A percentile compares a stretch with the other conserved stretches of the same genome.
phyloP scores from a whole-genome alignment of 805 yeast genomes.

The Metschnikowia peoriensis region DNA sequence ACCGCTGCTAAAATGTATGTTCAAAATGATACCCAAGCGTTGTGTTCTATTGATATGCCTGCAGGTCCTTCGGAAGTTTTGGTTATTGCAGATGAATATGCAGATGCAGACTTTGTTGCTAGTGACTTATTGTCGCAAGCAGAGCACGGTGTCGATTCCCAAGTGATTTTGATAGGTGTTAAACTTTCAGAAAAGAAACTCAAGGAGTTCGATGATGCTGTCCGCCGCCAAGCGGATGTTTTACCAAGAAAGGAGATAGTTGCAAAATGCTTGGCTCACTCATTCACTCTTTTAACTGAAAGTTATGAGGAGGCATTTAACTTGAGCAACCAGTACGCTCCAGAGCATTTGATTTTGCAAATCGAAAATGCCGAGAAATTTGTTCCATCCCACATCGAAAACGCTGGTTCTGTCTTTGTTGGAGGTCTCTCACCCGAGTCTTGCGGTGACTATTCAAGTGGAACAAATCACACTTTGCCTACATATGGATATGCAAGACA shows the following conservation, averaged over 20 bases:
- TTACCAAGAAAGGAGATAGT: conserved; percentile 94
- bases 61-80: conserved; percentile 99
- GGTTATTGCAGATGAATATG: conserved; percentile 84
- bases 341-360: conserved; percentile 95
- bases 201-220: conserved; percentile 73
- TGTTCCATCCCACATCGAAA: conserved; percentile 68
- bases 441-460: conserved; percentile 97
- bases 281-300: conserved; percentile 71
- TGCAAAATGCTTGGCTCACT: conserved; percentile 87
- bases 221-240: conserved; percentile 75
- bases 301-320: conserved; percentile 76
- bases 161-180: conserved; percentile 88
- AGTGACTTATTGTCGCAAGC: conserved; percentile 95
- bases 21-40: conserved; percentile 90
- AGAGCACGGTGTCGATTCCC: conserved; percentile 98
- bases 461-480: conserved; percentile 98
- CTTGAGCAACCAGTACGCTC: conserved; percentile 91
- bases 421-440: conserved; percentile 97
- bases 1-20: conserved; percentile 99
- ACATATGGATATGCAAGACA: conserved; percentile 98
- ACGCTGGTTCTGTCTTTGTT: conserved; percentile 96
- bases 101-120: conserved; percentile 97
- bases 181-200: conserved; percentile 60
- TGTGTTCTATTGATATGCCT: conserved; percentile 98
- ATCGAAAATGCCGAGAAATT: conserved; percentile 72